Percentiles rank a stretch among this genome's conserved stretches.
Evolutionary conservation across 2,329 filamentous ascomycete species (phyloP).

Genomic region (Fusarium camptoceras): DNA sequence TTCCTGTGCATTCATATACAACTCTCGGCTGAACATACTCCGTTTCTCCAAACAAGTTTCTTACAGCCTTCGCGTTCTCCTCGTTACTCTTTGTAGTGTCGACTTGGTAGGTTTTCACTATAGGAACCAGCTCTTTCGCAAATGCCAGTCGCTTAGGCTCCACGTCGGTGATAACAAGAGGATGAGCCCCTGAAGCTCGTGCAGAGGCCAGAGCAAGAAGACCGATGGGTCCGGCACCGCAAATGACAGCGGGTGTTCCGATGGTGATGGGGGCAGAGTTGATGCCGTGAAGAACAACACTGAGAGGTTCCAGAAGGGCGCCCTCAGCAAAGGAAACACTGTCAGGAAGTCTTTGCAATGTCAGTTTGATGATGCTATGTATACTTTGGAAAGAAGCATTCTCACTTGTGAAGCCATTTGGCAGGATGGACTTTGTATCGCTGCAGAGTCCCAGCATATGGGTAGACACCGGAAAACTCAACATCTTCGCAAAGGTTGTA

Average conservation of each 20-base stretch:
- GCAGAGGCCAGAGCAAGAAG: constrained; percentile 68
- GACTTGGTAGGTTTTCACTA: constrained; percentile 65
- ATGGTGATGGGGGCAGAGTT: constrained; percentile 63
- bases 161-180: constrained; percentile 72
- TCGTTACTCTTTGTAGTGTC: constrained; percentile 58
- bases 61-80: constrained; percentile 64
- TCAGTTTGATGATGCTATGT: constrained; percentile 2
- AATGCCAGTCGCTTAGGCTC: constrained; percentile 67
- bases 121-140: constrained; percentile 67
- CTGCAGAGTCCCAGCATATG: constrained; percentile 70
- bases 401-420: constrained; percentile 66
- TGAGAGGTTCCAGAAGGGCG: constrained; percentile 73
- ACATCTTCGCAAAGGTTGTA: constrained; percentile 75
- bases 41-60: constrained; percentile 63
- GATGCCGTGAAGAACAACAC: constrained; percentile 72
- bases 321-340: constrained; percentile 68
- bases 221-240: constrained; percentile 73
- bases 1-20: constrained; percentile 74
- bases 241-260: constrained; percentile 67
- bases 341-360: constrained; percentile 60
- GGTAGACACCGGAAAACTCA: constrained; percentile 70
- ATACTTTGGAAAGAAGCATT: background rate
- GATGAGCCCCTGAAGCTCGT: constrained; percentile 71
- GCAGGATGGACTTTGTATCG: constrained; percentile 72
- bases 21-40: constrained; percentile 69